Conservation (phyloP, 2,329 filamentous ascomycete genomes). For the Dothistroma pini region DNA sequence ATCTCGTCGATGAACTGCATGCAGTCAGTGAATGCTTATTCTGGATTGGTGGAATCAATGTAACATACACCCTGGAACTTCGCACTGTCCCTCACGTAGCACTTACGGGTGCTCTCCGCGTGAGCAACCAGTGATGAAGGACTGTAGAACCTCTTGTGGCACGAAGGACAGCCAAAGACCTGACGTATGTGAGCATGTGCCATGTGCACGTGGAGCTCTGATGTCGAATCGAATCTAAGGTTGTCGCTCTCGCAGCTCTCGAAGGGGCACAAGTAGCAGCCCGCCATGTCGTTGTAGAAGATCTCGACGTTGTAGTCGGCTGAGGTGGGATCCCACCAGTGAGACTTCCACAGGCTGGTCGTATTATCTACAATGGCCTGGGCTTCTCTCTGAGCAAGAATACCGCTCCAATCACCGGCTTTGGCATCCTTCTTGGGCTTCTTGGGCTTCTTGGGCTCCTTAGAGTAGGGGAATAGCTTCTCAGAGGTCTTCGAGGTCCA, state of each 20-base stretch:
- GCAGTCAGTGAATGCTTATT: neutral
- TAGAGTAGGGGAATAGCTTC: constrained; percentile 14
- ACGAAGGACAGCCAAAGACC: constrained; percentile 39
- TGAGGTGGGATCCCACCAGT: constrained; percentile 17
- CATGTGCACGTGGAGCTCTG: constrained; percentile 29
- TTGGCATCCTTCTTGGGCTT: constrained; percentile 9
- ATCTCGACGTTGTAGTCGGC: constrained; percentile 45
- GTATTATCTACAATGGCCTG: constrained; percentile 2
- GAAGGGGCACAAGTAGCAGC: constrained; percentile 55
- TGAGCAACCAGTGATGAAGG: constrained; percentile 40
- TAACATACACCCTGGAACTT: constrained; percentile 32
- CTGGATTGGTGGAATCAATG: neutral
- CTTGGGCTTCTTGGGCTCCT: constrained; percentile 13
- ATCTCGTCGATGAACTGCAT: constrained; percentile 36
- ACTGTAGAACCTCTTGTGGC: constrained; percentile 40
- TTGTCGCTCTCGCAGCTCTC: constrained; percentile 43
- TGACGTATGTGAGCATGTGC: constrained; percentile 36
- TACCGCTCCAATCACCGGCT: constrained; percentile 13
- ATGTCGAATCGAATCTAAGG: constrained; percentile 31
- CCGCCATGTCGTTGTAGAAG: constrained; percentile 45
- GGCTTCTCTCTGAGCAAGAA: constrained; percentile 1
- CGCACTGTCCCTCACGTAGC: constrained; percentile 35
- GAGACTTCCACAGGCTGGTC: constrained; percentile 14
- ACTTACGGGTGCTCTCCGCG: constrained; percentile 39
- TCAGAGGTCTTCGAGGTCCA: constrained; percentile 7